phyloP scores from a whole-genome alignment of 495 filamentous ascomycete genomes.

The Cladorrhinum samala region DNA sequence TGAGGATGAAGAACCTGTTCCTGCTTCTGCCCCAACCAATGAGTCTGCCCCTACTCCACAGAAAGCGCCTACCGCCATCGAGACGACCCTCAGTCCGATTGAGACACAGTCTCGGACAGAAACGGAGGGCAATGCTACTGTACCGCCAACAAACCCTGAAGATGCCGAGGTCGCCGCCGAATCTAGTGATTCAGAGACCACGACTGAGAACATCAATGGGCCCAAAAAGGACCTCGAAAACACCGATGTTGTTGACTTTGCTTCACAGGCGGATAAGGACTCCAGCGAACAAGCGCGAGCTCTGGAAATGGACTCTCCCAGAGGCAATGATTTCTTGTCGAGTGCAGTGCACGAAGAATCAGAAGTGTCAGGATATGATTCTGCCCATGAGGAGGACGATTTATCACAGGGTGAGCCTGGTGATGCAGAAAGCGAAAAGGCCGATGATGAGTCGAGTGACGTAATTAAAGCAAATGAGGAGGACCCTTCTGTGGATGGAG shows the following conservation, averaged over 20 bases:
- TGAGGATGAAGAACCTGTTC: conserved; percentile 26
- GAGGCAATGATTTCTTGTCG: neutral
- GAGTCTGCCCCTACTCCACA: neutral
- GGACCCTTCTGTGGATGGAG: conserved; percentile 1
- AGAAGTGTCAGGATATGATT: neutral
- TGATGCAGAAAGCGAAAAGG: neutral
- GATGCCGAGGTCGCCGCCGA: neutral
- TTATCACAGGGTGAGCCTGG: neutral
- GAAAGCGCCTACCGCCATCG: neutral
- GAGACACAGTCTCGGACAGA: no score
- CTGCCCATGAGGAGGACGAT: neutral
- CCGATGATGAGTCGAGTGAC: neutral
- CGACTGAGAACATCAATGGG: neutral
- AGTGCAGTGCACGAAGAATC: neutral
- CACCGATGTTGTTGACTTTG: conserved; percentile 19
- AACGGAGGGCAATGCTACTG: no score
- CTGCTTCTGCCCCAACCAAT: neutral
- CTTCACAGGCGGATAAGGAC: neutral
- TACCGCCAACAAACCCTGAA: neutral
- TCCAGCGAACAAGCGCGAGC: neutral
- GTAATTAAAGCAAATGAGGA: neutral
- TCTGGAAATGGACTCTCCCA: neutral
- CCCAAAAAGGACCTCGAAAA: neutral
- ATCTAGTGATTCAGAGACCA: neutral
- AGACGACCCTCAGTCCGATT: neutral